phyloP scores from a whole-genome alignment of 768 basidiomycete species.

The Leucogyrophana mollusca region DNA sequence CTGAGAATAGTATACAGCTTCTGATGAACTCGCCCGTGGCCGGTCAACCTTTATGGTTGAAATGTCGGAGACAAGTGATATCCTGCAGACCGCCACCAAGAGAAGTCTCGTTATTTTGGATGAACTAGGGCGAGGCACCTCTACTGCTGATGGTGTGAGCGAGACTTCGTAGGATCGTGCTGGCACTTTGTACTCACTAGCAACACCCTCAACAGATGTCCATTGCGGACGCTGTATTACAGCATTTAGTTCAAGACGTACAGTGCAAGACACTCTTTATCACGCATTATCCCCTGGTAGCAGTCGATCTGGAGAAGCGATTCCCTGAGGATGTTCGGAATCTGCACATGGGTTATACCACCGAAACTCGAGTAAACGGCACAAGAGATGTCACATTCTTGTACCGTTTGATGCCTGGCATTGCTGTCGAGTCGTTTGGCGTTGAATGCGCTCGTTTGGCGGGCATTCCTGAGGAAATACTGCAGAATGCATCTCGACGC shows the following conservation, averaged over 20 bases:
- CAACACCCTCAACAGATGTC: constrained; percentile 59
- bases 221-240: constrained; percentile 78
- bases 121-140: constrained; percentile 86
- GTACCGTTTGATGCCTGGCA: constrained; percentile 70
- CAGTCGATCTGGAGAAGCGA: constrained; percentile 58
- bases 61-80: constrained; percentile 90
- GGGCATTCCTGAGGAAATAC: constrained; percentile 69
- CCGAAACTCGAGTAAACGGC: constrained; percentile 68
- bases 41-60: constrained; percentile 98
- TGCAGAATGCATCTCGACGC: constrained; percentile 55
- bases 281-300: constrained; percentile 90
- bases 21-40: constrained; percentile 83
- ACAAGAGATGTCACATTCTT: constrained; percentile 83
- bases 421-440: constrained; percentile 85
- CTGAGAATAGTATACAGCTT: constrained; percentile 47
- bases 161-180: not conserved
- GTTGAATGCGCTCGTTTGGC: constrained; percentile 92
- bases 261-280: constrained; percentile 85
- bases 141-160: constrained; percentile 84
- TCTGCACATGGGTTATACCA: constrained; percentile 83
- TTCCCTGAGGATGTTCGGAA: constrained; percentile 68
- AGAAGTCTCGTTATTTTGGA: constrained; percentile 88
- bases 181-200: no score
- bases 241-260: constrained; percentile 58
- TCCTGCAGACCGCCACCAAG: constrained; percentile 71